Evolutionary conservation across 1,284 basidiomycete species (phyloP), one percentile per base, ranked within the genome.

Genomic region (Xanthoconium separans): DNA sequence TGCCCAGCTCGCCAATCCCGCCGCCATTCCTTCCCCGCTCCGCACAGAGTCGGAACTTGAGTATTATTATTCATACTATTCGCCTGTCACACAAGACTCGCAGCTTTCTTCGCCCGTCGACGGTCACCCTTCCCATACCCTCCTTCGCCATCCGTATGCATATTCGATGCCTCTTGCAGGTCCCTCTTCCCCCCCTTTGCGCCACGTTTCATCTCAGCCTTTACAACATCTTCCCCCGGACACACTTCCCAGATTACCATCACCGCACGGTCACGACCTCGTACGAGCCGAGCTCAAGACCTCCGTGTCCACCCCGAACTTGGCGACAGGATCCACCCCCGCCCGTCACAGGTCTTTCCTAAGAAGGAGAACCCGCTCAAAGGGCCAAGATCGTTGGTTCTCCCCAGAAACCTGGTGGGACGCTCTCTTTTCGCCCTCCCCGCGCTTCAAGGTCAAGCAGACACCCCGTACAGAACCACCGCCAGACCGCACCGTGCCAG

Each of bases 341-440:
- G 22, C 11, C 36, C 56, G 41, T 11, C 8, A 40, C 10, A 54
- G 54, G 29, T 56, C 56, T 3, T 3, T 55, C n/a, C 15, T 54
- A 6, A 60, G 45, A 50, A 65, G 55, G 52, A 52, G 43, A 24
- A 40, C 56, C 18, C 46, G 58, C 33, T 51, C 65, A 22, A 79
- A 73, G 65, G 71, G 73, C 20, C 81, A 75, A 58, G 84, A 87
- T 37, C 74, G 82, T 8, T 89, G 85, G 85, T 62, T 89, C 2
- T 80, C 83, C 2, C 80, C 87, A 0, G 86, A 90, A 70, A 84
- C 85, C 11, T 89, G 88, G 86, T 91, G 89, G 68, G 87, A 89
- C 60, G 88, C 87, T 2, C 60, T 91, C 4, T 69, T 91, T 40
- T 84, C 90, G 53, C 89, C 88, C 4, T 78, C 86, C 0, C 89